phyloP scores from a whole-genome alignment of 164 flowering plant species.

The grape (Vitis vinifera) region DNA sequence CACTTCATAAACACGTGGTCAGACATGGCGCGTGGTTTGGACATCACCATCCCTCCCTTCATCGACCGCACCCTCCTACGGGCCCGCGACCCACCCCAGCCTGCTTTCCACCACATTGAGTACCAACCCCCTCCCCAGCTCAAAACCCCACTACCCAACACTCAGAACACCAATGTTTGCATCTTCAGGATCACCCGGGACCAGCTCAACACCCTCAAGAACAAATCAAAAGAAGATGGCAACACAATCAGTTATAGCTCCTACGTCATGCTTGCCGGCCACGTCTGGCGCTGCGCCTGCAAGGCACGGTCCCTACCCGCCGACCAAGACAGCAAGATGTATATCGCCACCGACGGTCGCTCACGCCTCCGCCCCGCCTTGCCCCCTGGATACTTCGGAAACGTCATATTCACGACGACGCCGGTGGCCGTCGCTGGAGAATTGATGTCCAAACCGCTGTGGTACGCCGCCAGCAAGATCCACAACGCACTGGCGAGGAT shows the following conservation, averaged over 20 bases:
- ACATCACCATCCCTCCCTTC: constrained; percentile 50
- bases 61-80: constrained; percentile 65
- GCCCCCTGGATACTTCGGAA: constrained; percentile 68
- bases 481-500: constrained; percentile 51
- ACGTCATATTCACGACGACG: constrained; percentile 57
- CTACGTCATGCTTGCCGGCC: constrained; percentile 66
- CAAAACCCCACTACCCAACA: neutral
- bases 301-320: constrained; percentile 49
- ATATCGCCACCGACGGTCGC: constrained; percentile 65
- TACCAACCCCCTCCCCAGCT: constrained; percentile 52
- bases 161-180: constrained; percentile 30
- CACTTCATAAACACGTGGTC: constrained; percentile 79
- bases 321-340: constrained; percentile 58
- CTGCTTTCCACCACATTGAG: constrained; percentile 59
- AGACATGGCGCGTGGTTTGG: constrained; percentile 61
- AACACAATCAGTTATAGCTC: constrained; percentile 47
- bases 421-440: constrained; percentile 56
- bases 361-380: constrained; percentile 51
- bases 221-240: constrained; percentile 47
- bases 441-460: constrained; percentile 43
- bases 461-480: constrained; percentile 49
- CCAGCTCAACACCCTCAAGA: constrained; percentile 48
- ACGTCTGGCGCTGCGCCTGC: constrained; percentile 61
- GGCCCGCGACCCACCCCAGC: constrained; percentile 64
- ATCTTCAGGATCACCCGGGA: constrained; percentile 51